Conservation (phyloP, 306 rosid species). For the Ziziphus jujuba region DNA sequence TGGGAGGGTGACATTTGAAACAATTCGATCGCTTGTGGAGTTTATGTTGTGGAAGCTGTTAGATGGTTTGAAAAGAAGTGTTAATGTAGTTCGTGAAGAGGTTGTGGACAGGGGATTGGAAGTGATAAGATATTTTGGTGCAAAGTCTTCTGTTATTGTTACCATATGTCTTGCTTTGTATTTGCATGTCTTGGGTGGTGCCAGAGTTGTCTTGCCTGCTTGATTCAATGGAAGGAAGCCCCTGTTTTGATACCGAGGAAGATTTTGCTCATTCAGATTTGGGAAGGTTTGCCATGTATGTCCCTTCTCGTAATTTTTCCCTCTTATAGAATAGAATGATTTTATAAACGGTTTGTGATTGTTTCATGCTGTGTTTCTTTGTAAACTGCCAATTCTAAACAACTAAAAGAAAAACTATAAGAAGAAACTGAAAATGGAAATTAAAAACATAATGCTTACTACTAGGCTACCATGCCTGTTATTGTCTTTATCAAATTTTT, state of each 20-base stretch:
- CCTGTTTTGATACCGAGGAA: neutral
- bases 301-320: neutral
- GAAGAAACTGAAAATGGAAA: too few relatives aligned
- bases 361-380: too few relatives aligned
- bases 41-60: conserved; percentile 57
- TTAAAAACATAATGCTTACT: too few relatives aligned
- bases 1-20: conserved; percentile 78
- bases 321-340: too few relatives aligned
- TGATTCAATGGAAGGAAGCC: conserved; percentile 34
- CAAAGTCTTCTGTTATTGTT: conserved; percentile 73
- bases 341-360: too few relatives aligned
- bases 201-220: conserved; percentile 62
- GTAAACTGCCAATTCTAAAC: too few relatives aligned
- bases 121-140: conserved; percentile 67
- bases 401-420: too few relatives aligned
- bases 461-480: too few relatives aligned
- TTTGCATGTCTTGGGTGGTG: conserved; percentile 63
- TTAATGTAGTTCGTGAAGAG: conserved; percentile 54
- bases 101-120: conserved; percentile 64
- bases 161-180: conserved; percentile 81
- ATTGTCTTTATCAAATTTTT: too few relatives aligned
- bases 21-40: conserved; percentile 65
- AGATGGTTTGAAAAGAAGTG: conserved; percentile 59
- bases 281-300: conserved; percentile 4
- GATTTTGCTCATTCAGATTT: neutral